Evolutionary conservation across 2,329 filamentous ascomycete species (phyloP).

Genomic region (Aspergillus tanneri): DNA sequence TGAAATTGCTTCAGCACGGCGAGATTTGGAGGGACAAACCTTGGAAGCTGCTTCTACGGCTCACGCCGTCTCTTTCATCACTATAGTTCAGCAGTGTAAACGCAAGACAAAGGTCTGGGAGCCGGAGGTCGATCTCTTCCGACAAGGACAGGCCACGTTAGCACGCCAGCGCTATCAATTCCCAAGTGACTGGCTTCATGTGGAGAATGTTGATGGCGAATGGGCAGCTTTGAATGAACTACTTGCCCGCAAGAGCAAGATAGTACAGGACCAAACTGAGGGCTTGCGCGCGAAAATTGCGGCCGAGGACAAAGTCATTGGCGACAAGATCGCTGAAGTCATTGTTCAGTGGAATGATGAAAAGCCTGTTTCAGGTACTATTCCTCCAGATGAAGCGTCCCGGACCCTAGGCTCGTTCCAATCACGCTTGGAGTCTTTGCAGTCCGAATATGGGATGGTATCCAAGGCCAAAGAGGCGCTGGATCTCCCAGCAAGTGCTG

Average conservation of each 20-base stretch:
- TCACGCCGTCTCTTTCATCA: constrained; percentile 97
- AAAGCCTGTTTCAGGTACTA: constrained; percentile 93
- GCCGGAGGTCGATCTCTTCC: constrained; percentile 92
- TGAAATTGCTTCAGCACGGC: constrained; percentile 85
- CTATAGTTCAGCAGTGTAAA: constrained; percentile 93
- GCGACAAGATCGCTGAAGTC: constrained; percentile 82
- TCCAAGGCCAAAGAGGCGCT: constrained; percentile 95
- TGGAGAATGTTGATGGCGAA: constrained; percentile 93
- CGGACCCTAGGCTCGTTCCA: constrained; percentile 81
- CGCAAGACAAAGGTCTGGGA: constrained; percentile 92
- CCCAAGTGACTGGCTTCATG: constrained; percentile 87
- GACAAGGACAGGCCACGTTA: constrained; percentile 90
- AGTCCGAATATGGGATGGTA: constrained; percentile 88
- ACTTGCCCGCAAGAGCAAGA: constrained; percentile 85
- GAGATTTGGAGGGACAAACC: constrained; percentile 86
- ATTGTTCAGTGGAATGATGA: constrained; percentile 89
- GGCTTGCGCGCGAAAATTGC: constrained; percentile 90
- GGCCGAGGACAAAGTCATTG: constrained; percentile 88
- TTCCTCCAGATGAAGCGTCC: constrained; percentile 84
- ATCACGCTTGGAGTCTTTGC: constrained; percentile 76
- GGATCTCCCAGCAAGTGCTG: constrained; percentile 75
- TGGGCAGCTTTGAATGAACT: constrained; percentile 94
- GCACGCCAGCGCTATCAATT: constrained; percentile 92
- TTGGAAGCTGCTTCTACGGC: constrained; percentile 93
- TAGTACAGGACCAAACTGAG: constrained; percentile 95